Base-by-base conservation (phyloP, 2,329 filamentous ascomycete species). In the Macroventuria anomochaeta region DNA sequence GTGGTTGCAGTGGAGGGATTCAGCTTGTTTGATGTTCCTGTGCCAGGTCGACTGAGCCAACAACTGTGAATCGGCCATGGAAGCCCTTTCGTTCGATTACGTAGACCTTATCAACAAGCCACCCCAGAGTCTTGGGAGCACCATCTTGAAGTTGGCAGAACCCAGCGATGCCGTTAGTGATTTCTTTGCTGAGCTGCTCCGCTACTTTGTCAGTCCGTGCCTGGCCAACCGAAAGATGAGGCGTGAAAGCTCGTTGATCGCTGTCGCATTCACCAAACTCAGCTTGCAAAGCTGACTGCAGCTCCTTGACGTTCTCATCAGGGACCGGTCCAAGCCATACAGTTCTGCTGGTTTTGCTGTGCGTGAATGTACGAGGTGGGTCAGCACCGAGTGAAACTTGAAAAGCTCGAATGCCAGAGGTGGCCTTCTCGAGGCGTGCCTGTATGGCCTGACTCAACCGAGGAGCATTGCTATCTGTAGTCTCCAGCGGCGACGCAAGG, bases 201-300 rank as follows among this genome's bases (percentile, higher is more conserved):
- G 46, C 54, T 28, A 36, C 57, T 18, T 17, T 20, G 23, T 60
- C 52, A 33, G 57, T 63, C 10, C 29, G 48, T 12, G 64, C 64
- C 44, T 70, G 67, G 2, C 70, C 69, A 17, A 72, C 40, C 3
- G 64, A 67, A 5, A 69, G 56, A 50, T 69, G 67, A 38, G 69
- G 67, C 11, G 42, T 61, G 41, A 67, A 71, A 13, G 61, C 53
- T 28, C 62, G 47, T 21, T 51, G 34, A 28, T 70, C 62, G 12
- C 49, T 53, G 36, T 67, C 38, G 34, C 64, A 64, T 32, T 69
- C 63, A 10, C 51, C 26, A 25, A 70, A 71, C 28, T 69, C 64
- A 6, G 54, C 44, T 39, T 69, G 67, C 29, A 71, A 53, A n/a
- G 57, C 60, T 13, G 61, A 56, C 32, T 70, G 69, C 18, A 72